Evolutionary conservation across 306 rosid genomes (phyloP), one percentile per base, ranked within the genome.

Genomic region (Trifolium pratense): DNA sequence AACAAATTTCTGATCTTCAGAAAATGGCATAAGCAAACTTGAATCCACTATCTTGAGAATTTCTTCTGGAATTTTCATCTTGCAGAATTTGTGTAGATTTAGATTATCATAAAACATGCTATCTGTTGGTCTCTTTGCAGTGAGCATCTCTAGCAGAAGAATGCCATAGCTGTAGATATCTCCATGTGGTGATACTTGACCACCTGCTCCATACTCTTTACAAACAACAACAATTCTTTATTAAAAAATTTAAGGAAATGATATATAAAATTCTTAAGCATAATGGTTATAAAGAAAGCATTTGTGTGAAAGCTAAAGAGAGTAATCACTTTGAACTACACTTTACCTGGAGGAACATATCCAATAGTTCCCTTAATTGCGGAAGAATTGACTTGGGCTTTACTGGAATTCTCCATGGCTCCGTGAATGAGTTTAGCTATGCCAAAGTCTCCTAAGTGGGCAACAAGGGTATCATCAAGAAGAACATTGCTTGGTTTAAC

Each of bases 401-500:
- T 49, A 49, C 55, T 7, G 7, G 55, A 49, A 49, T 49, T 6
- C 1, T 5, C 14, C 1, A 15, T 11, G 5, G 46, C 14, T 42
- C 53, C 55, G 6, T 6, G 55, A 49, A 49, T 49, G 55, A 49
- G 55, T 42, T 52, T 85, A 4, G 82, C 84, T 25, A 85, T 16
- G 7, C 89, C 86, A 40, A 85, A 85, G 76, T 85, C 89, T 16
- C 79, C 76, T 17, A 82, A 55, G 66, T 55, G 76, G 5, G 80
- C 84, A 5, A 68, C 73, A 40, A 72, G 9, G 6, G 82, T 80
- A 39, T 48, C 57, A n/a, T 78, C 82, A 37, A 82, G 74, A 56
- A 85, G 78, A 60, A 85, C 45, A 2, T 85, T 85, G 56, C 89
- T 79, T 20, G 86, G 86, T 32, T 85, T 85, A 15, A 85, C 4